Base-by-base conservation (phyloP, 495 filamentous ascomycete species). In the Bacidia rubella region DNA sequence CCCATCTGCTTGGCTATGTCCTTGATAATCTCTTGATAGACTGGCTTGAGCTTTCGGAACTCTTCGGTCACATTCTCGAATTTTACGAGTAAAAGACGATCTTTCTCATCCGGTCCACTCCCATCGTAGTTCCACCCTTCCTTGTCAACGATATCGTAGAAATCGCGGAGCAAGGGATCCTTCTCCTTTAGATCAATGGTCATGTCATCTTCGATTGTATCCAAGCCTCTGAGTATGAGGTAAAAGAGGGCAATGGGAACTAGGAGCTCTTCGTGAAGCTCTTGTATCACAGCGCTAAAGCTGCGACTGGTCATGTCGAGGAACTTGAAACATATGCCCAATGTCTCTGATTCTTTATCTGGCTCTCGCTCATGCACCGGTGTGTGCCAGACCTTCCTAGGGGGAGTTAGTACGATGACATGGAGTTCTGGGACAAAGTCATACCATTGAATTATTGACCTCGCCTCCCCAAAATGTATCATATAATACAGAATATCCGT, bases 181-280 rank as follows among this genome's bases (percentile, higher is more conserved):
- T 98, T 98, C 55, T 74, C 78, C 52, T 73, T 72, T 10, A 88
- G 67, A 1, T 81, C 73, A 49, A 98, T 81, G 2, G 92, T 95
- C 79, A 95, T 97, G 67, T 98, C 92, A 75, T 98, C 92, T 68
- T 98, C 92, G 53, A 98, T 87, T 19, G 92, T 98, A 65, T 98
- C 92, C 44, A 98, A 75, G 9, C 84, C 93, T 47, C 92, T 82
- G 12, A 98, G 74, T 29, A 84, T 78, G 32, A 98, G 74, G 68
- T 98, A 98, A 76, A 98, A 98, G n/a, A 97, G 73, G 48, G 78
- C 80, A 43, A 98, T 75, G 1, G 93, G 87, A 32, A 95, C 76
- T 21, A 97, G 80, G 17, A 98, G 77, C 67, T 98, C 90, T 0
- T 89, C 87, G 61, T 95, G 87, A 15, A 98, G 74, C 64, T 98